Evolutionary conservation across 2,329 filamentous ascomycete genomes (phyloP), one percentile per base, ranked within the genome.

Genomic region (Fusarium duplospermum): DNA sequence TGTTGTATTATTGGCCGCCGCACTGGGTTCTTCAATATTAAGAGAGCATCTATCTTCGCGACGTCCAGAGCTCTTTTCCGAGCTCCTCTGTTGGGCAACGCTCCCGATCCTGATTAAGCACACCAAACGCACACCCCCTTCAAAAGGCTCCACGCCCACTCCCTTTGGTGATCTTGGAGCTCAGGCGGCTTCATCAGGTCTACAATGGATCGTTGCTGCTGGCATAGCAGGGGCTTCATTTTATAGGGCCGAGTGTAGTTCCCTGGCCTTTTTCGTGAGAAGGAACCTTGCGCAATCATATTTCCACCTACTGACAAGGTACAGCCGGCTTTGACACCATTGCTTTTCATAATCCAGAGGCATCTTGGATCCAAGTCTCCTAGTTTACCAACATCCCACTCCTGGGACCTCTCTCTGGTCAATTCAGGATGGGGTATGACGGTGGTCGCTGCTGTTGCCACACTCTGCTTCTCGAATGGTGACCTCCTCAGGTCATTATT

Each of bases 31-130:
- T 54, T 74, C 77, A 14, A 62, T 74, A 0, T 24, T 80, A 16
- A 71, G 67, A 4, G 79, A 77, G 24, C 56, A 58, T 13, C 42
- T 78, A 1, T 66, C 77, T 0, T 63, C 76, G 0, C 62, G 62
- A 9, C 69, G 76, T 31, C 47, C 78, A 2, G 82, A 83, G 58
- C 56, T 83, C 6, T 67, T 50, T 13, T 83, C 83, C 1, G 83
- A 84, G 64, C 57, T 77, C 1, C n/a, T 82, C 1, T 79, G 80
- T 18, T 84, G 83, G 82, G 35, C 67, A 2, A 13, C 79, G 5
- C 33, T 83, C 22, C 77, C 81, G 0, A 7, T 75, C 6, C 7
- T 83, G 1, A 75, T 79, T 14, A 60, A 52, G 5, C 22, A 59
- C 13, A 16, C n/a, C 3, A 8, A 24, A 16, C n/a, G 33, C 7